Evolutionary conservation across 495 filamentous ascomycete genomes (phyloP), one percentile per base, ranked within the genome.

Genomic region (Parathielavia appendiculata): DNA sequence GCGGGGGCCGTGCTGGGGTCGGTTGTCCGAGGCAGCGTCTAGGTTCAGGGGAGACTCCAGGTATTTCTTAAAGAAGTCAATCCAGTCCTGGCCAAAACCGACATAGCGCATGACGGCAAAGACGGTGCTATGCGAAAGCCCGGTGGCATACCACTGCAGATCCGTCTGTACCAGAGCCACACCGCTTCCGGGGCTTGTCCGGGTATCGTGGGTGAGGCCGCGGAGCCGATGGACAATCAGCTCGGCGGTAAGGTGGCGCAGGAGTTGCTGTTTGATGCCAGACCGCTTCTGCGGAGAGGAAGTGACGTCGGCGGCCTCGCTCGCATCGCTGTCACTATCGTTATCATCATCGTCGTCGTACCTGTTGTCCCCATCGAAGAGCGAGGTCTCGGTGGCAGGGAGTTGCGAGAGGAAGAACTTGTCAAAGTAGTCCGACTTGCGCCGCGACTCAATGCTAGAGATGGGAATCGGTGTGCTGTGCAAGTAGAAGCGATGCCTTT

Each of bases 81-180:
- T 69, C 82, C 82, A 86, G 19, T 73, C 74, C 22, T 81, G 71
- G 11, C 77, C 71, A 10, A 86, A 78, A 6, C 83, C 84, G 51
- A 88, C 78, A 66, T 83, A 88, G n/a, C 71, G 66, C 60, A 88
- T 66, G 3, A 84, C 75, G 0, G 79, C 66, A 19, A 81, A 71
- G 30, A 87, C 74, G 0, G 84, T 84, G 51, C 73, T 69, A 63
- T 89, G 86, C 5, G 85, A 69, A 16, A 88, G 72, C 4, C 79
- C 75, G 0, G 86, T 83, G 4, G 77, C 81, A 60, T 64, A 66
- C 77, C 79, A 85, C 53, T 85, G 74, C 50, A 87, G 81, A 59
- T 86, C 82, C 5, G 85, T 86, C 20, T 81, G 79, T 17, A 88
- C 66, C n/a, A 80, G 76, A 14, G 83, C 85, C 43, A 87, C 80